Conservation (phyloP, 2,329 filamentous ascomycete species). For the Ambrosiella xylebori region DNA sequence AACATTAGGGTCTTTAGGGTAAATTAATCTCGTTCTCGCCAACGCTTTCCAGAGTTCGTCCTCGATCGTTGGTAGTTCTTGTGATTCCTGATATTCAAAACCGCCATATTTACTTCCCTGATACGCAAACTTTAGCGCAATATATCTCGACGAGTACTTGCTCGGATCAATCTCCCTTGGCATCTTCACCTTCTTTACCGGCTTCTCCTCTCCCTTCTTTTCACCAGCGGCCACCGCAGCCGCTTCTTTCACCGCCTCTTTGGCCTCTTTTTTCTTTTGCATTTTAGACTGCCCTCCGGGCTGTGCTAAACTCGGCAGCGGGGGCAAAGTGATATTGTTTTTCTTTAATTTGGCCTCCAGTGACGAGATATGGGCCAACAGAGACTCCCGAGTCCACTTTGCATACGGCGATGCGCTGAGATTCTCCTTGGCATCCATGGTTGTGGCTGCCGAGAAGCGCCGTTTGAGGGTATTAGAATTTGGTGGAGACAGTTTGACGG, state of each 20-base stretch:
- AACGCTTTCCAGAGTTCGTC: constrained; percentile 88
- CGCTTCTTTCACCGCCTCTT: neutral
- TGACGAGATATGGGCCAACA: constrained; percentile 49
- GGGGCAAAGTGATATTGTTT: constrained; percentile 11
- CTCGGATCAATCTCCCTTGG: constrained; percentile 49
- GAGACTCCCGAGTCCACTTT: constrained; percentile 49
- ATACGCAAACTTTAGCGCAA: constrained; percentile 89
- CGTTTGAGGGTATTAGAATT: neutral
- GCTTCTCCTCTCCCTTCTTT: constrained; percentile 3
- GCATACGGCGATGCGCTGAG: constrained; percentile 32
- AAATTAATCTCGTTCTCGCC: constrained; percentile 65
- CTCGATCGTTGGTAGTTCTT: constrained; percentile 65
- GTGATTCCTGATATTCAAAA: constrained; percentile 68
- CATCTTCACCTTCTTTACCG: constrained; percentile 24
- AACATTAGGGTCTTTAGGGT: constrained; percentile 42
- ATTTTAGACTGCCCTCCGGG: constrained; percentile 3
- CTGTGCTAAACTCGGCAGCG: constrained; percentile 10
- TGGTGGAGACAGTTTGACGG: neutral
- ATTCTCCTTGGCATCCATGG: constrained; percentile 3
- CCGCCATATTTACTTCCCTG: constrained; percentile 83
- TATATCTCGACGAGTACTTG: constrained; percentile 64
- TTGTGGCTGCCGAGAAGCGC: constrained; percentile 4
- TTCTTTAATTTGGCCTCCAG: constrained; percentile 48
- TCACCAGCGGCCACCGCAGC: constrained; percentile 1
- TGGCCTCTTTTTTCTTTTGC: constrained; percentile 9